phyloP scores from a whole-genome alignment of 768 basidiomycete genomes.

The Leucogyrophana mollusca region DNA sequence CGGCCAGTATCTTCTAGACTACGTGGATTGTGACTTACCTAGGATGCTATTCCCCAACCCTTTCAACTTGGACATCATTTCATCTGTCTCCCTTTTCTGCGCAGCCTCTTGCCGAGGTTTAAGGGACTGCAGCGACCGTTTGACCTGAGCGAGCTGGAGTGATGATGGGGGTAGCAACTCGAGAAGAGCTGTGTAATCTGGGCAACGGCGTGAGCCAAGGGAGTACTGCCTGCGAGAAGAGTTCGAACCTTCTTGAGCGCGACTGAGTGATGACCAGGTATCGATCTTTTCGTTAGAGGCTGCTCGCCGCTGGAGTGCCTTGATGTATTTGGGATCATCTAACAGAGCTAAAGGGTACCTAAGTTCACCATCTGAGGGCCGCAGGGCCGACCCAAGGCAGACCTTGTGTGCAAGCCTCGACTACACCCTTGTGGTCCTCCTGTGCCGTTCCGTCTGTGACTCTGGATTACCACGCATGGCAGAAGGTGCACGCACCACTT shows the following conservation, averaged over 20 bases:
- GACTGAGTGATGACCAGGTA: constrained; percentile 80
- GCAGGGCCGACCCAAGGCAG: constrained; percentile 1
- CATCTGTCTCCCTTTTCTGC: constrained; percentile 83
- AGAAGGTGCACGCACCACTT: no score
- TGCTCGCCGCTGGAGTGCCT: constrained; percentile 89
- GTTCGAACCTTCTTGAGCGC: constrained; percentile 77
- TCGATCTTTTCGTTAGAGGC: constrained; percentile 75
- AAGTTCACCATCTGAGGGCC: neutral
- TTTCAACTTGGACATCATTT: constrained; percentile 93
- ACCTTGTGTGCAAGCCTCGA: constrained; percentile 81
- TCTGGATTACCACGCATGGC: neutral
- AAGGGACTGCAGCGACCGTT: constrained; percentile 49
- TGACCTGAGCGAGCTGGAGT: constrained; percentile 46
- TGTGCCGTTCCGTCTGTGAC: no score
- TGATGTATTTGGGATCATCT: constrained; percentile 83
- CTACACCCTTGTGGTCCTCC: constrained; percentile 79
- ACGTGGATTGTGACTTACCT: constrained; percentile 43
- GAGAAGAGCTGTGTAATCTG: constrained; percentile 81
- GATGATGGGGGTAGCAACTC: constrained; percentile 58
- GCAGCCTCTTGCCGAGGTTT: constrained; percentile 71
- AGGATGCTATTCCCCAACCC: constrained; percentile 88
- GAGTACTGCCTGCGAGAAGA: neutral
- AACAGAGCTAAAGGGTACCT: constrained; percentile 58
- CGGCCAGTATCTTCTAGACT: neutral
- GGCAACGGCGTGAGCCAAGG: neutral